phyloP scores from a whole-genome alignment of 2,329 filamentous ascomycete genomes.

The Neobulgaria alba region DNA sequence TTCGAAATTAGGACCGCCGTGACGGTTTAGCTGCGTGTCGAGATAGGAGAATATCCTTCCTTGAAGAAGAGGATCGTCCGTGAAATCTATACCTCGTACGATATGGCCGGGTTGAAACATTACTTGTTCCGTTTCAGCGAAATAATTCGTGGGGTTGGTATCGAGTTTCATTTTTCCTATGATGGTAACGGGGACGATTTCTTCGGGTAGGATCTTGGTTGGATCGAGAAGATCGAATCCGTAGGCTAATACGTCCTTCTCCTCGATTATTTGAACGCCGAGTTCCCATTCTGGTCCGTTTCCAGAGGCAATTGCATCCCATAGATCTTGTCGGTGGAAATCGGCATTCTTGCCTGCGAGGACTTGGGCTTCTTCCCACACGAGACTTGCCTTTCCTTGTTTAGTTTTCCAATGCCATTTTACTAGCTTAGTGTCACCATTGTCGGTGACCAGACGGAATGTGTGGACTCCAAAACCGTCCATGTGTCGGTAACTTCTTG shows the following conservation, averaged over 20 bases:
- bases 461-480: conserved; percentile 82
- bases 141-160: conserved; percentile 72
- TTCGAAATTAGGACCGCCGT: conserved; percentile 67
- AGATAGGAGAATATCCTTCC: conserved; percentile 63
- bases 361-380: conserved; percentile 75
- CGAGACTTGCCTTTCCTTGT: conserved; percentile 60
- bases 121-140: conserved; percentile 73
- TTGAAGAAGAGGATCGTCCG: conserved; percentile 65
- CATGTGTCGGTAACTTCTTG: conserved; percentile 74
- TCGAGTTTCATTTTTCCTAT: conserved; percentile 76
- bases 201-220: conserved; percentile 80
- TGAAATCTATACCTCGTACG: conserved; percentile 63
- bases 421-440: conserved; percentile 63
- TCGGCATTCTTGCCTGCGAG: conserved; percentile 68
- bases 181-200: conserved; percentile 64
- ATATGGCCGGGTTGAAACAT: conserved; percentile 77
- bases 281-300: conserved; percentile 72
- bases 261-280: conserved; percentile 69
- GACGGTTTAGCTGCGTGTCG: conserved; percentile 60
- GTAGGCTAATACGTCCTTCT: conserved; percentile 64
- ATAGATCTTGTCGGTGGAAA: conserved; percentile 72
- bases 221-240: conserved; percentile 81
- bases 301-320: conserved; percentile 64
- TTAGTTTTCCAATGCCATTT: conserved; percentile 73
- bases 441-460: conserved; percentile 57